Percentiles rank a stretch among this genome's conserved stretches.
These are phyloP conservation scores for Dalbergia cultrata DNA, from an alignment of 306 rosid genomes.

Conservation along the genomic window DNA sequence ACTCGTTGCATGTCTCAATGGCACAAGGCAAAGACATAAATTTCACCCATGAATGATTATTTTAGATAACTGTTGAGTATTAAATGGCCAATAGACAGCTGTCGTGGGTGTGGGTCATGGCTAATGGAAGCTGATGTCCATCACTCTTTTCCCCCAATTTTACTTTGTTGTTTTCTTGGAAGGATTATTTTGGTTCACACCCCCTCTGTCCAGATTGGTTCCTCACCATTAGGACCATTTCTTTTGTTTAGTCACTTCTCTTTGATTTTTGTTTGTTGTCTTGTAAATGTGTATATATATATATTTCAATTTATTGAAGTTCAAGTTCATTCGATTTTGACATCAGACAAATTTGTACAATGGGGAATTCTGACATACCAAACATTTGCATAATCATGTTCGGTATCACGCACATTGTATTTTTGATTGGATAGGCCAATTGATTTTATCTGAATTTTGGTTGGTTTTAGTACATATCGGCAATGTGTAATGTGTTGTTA, in stretches of 20 bases:
- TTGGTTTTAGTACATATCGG: not conserved
- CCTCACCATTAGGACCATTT: conserved; percentile 28
- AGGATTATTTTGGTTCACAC: conserved; percentile 43
- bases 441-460: not conserved
- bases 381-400: not conserved
- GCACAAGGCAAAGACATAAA: conserved; percentile 61
- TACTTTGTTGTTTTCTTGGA: conserved; percentile 21
- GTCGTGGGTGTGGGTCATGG: conserved; percentile 47
- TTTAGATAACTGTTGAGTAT: conserved; percentile 51
- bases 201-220: conserved; percentile 25
- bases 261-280: conserved; percentile 45
- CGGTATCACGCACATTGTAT: not conserved
- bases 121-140: conserved; percentile 27
- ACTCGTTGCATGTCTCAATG: conserved; percentile 51
- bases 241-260: conserved; percentile 47
- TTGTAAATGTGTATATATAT: not conserved
- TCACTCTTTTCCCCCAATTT: not conserved
- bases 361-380: conserved; percentile 4
- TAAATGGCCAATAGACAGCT: conserved; percentile 55
- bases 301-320: conserved; percentile 25
- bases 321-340: conserved; percentile 24
- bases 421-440: not conserved
- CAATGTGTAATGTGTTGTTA: not conserved
- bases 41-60: conserved; percentile 49
- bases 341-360: conserved; percentile 19